Evolutionary conservation across 2,329 filamentous ascomycete genomes (phyloP), one percentile per base, ranked within the genome.

Genomic region (Paracamarosporium sp.): DNA sequence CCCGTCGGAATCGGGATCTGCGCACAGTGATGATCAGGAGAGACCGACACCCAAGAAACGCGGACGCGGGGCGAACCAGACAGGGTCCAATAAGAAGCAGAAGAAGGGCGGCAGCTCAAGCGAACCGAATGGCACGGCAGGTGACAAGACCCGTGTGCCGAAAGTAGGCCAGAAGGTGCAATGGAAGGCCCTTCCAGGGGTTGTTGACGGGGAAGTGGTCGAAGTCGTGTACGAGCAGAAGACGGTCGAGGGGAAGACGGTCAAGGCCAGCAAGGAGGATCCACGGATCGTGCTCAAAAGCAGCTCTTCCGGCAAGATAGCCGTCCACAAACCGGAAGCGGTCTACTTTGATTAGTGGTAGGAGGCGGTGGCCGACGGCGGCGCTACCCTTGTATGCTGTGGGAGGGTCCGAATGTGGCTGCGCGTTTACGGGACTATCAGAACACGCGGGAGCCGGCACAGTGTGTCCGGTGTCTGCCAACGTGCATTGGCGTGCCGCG

Each of bases 321-420:
- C 71, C 30, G 77, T 80, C 48, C 78, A 81, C 51, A 80, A 80
- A 67, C 75, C 78, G 3, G 76, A 80, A 20, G 75, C 72, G 30
- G 76, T 78, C 50, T 79, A 76, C 57, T 81, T 79, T 58, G 78
- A 78, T 45, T 78, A 68, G 53, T 30, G 13, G 47, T 24, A 40
- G 24, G 24, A 48, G 38, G 45, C 55, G 27, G 20, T 43, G 41
- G 17, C 41, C 35, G 48, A 24, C 22, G 36, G 51, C 11, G 57
- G 54, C 43, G 48, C 45, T 43, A 40, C n/a, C n/a, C n/a, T n/a
- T n/a, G n/a, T n/a, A n/a, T 50, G 43, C 17, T 17, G 24, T 47
- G 47, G 50, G 36, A 53, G 51, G 45, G 43, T 38, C 52, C 55
- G 47, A 60, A 50, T 35, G 30, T 44, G 31, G 52, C 50, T 60